Conservation (phyloP, 495 filamentous ascomycete species). For the Clohesyomyces aquaticus region DNA sequence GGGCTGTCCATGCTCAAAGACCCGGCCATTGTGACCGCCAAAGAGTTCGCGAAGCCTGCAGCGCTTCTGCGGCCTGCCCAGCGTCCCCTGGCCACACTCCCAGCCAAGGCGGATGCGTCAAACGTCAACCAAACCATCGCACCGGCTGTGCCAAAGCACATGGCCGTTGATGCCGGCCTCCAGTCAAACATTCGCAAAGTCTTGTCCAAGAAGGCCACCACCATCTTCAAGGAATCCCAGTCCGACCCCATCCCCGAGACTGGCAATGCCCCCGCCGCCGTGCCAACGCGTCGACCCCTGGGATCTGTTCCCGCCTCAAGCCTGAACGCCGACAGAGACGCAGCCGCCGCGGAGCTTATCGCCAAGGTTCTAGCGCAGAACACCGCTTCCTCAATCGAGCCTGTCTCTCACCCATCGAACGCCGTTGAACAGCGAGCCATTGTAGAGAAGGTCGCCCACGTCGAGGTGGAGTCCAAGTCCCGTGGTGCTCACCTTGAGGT, state of each 20-base stretch:
- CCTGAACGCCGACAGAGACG: background rate
- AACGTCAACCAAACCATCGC: slow-evolving; percentile 9
- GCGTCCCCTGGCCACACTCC: slow-evolving; percentile 54
- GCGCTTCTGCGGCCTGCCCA: slow-evolving; percentile 67
- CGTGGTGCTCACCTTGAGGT: slow-evolving; percentile 7
- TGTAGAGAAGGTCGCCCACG: slow-evolving; percentile 19
- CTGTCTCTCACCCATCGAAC: background rate
- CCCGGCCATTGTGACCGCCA: slow-evolving; percentile 41
- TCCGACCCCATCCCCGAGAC: slow-evolving; percentile 17
- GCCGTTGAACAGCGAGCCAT: background rate
- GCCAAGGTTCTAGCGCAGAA: slow-evolving; percentile 3
- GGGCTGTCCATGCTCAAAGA: slow-evolving; percentile 53
- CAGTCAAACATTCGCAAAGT: slow-evolving; percentile 48
- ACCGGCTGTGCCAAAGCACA: slow-evolving; percentile 22
- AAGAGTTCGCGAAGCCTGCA: slow-evolving; percentile 53
- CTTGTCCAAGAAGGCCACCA: slow-evolving; percentile 62
- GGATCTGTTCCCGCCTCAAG: background rate
- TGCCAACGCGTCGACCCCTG: slow-evolving; percentile 12
- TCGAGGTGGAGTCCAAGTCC: slow-evolving; percentile 5
- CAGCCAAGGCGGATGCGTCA: slow-evolving; percentile 16
- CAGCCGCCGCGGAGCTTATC: background rate
- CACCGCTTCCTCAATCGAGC: background rate
- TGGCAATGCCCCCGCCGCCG: background rate
- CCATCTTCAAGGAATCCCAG: slow-evolving; percentile 66
- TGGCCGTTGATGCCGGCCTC: slow-evolving; percentile 9